Percentiles rank a stretch among this genome's conserved stretches.
Evolutionary conservation across 1,284 basidiomycete species (phyloP).

Genomic region (Rhodotorula sp.): DNA sequence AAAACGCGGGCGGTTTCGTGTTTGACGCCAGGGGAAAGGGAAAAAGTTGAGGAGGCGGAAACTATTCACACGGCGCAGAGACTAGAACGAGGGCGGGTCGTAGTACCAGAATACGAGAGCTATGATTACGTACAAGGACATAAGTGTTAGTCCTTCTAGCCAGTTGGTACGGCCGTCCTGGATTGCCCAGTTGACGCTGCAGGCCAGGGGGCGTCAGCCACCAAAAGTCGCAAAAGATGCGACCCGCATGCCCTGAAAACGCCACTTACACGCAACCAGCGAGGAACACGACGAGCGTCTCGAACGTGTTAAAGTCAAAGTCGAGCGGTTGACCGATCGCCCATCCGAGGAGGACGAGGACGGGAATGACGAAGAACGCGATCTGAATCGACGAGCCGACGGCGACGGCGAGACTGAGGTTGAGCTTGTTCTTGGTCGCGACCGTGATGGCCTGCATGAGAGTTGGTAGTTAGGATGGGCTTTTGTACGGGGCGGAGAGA

Average conservation of each 20-base stretch:
- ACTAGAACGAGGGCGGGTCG: background rate
- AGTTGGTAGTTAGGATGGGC: too few species aligned
- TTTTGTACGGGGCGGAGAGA: background rate
- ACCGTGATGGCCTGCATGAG: constrained; percentile 66
- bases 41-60: too few species aligned
- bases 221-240: background rate
- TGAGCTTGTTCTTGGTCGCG: constrained; percentile 66
- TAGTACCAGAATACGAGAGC: background rate
- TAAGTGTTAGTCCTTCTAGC: constrained; percentile 12
- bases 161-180: constrained; percentile 20
- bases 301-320: constrained; percentile 51
- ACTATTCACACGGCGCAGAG: background rate
- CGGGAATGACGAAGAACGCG: constrained; percentile 74
- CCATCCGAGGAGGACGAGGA: constrained; percentile 57
- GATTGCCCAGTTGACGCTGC: constrained; percentile 10
- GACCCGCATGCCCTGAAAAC: constrained; percentile 62
- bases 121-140: constrained; percentile 6
- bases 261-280: constrained; percentile 65
- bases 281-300: constrained; percentile 55
- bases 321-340: constrained; percentile 54
- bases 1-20: background rate
- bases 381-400: constrained; percentile 25
- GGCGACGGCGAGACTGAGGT: constrained; percentile 53
- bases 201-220: background rate
- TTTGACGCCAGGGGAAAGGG: background rate